Evolutionary conservation across 352 stramenopile genomes (phyloP).

Genomic region (Phytopythium delawarense): DNA sequence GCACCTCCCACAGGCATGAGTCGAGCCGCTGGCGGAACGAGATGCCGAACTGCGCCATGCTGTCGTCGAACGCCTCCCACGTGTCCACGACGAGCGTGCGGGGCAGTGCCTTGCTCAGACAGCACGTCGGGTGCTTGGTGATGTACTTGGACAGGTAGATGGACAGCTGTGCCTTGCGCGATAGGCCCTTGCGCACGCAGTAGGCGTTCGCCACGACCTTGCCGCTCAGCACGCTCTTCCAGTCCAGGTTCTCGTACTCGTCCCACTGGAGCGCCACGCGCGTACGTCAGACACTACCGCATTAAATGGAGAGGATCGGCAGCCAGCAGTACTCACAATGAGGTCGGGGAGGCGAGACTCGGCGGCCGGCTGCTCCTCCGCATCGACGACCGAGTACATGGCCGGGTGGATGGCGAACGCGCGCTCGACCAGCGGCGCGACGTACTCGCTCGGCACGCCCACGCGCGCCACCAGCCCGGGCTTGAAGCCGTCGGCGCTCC

Average conservation of each 20-base stretch:
- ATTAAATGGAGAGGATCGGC: too few relatives aligned
- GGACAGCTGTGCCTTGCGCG: slow-evolving; percentile 64
- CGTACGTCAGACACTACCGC: background rate
- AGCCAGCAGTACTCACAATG: slow-evolving; percentile 22
- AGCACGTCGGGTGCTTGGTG: slow-evolving; percentile 46
- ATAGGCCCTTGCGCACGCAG: slow-evolving; percentile 67
- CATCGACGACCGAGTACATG: slow-evolving; percentile 28
- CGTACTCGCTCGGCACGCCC: slow-evolving; percentile 34
- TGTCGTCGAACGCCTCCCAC: slow-evolving; percentile 66
- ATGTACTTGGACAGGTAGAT: slow-evolving; percentile 70
- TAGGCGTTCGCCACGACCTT: slow-evolving; percentile 61
- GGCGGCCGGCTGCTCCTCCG: slow-evolving; percentile 3
- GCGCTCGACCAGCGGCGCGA: slow-evolving; percentile 34
- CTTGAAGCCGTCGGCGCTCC: slow-evolving; percentile 23
- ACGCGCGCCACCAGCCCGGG: slow-evolving; percentile 29
- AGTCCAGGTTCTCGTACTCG: slow-evolving; percentile 66
- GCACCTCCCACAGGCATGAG: slow-evolving; percentile 54
- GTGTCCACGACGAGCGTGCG: slow-evolving; percentile 63
- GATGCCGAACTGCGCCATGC: slow-evolving; percentile 48
- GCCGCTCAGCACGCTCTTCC: slow-evolving; percentile 45
- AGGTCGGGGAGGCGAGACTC: slow-evolving; percentile 18
- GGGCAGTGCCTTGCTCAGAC: slow-evolving; percentile 43
- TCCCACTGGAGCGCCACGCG: slow-evolving; percentile 35
- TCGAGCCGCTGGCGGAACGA: slow-evolving; percentile 53
- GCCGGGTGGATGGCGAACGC: slow-evolving; percentile 44